Conservation (phyloP, 495 filamentous ascomycete genomes). For the Daldinia grandis region DNA sequence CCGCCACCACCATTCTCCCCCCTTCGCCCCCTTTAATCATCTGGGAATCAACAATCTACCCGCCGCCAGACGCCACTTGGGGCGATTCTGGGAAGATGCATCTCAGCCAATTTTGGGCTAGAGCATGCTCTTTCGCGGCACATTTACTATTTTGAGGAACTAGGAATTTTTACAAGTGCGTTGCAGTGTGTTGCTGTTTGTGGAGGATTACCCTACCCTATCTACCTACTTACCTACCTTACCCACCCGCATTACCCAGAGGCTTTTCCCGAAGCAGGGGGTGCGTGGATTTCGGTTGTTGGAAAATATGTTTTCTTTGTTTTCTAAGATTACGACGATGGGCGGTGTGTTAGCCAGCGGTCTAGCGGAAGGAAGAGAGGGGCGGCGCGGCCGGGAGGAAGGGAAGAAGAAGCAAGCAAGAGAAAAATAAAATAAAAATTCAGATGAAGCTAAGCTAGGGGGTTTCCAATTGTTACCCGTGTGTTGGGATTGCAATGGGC, state of each 20-base stretch:
- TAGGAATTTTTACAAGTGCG: not conserved
- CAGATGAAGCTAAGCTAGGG: not conserved
- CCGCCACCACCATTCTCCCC: not conserved
- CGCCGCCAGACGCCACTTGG: slow-evolving; percentile 11
- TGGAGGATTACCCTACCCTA: not conserved
- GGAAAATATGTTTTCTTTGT: not conserved
- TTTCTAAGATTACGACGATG: not conserved
- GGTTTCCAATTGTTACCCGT: not conserved
- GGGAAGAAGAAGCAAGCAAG: not conserved
- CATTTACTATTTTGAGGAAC: not conserved
- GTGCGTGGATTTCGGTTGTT: slow-evolving; percentile 19
- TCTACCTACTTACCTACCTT: not conserved
- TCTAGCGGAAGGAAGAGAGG: not conserved
- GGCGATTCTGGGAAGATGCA: not conserved
- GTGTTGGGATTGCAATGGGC: not conserved
- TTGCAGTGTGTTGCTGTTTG: not conserved
- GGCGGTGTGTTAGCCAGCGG: slow-evolving; percentile 6
- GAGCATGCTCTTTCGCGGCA: not conserved
- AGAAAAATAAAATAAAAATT: not conserved
- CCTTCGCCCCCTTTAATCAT: not conserved
- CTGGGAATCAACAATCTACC: not conserved
- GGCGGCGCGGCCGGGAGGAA: not conserved
- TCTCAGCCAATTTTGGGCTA: not conserved
- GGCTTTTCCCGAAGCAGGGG: slow-evolving; percentile 38
- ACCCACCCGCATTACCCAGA: slow-evolving; percentile 22